phyloP scores from a whole-genome alignment of 805 yeast genomes.

The Yamadazyma endophytica region DNA sequence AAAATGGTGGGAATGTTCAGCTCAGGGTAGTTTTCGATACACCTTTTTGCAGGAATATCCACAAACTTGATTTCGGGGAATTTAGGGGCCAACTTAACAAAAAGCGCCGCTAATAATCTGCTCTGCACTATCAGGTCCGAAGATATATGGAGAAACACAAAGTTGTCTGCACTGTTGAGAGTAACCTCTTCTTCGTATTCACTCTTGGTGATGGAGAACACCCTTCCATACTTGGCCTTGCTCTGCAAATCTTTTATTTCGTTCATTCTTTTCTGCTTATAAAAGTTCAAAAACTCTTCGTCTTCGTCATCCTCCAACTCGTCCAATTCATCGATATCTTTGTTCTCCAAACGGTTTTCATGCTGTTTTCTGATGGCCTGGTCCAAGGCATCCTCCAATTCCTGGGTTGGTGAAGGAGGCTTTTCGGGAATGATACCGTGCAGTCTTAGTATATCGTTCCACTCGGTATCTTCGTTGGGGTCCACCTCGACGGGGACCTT shows the following conservation, averaged over 20 bases:
- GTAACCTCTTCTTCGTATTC: constrained; percentile 88
- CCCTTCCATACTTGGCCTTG: constrained; percentile 65
- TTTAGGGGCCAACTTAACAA: constrained; percentile 55
- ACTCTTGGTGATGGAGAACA: constrained; percentile 75
- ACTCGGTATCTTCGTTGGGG: constrained; percentile 95
- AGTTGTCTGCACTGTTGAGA: constrained; percentile 61
- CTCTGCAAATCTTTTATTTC: constrained; percentile 62
- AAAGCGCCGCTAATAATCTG: constrained; percentile 60
- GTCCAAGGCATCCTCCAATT: constrained; percentile 81
- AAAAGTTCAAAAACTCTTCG: constrained; percentile 78
- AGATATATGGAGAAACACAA: constrained; percentile 76
- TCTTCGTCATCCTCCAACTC: constrained; percentile 90
- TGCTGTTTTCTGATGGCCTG: constrained; percentile 78
- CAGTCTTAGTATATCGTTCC: constrained; percentile 92
- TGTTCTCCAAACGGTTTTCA: constrained; percentile 74
- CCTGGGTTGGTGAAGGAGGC: constrained; percentile 83
- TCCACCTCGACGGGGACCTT: constrained; percentile 83
- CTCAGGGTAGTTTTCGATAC: constrained; percentile 90
- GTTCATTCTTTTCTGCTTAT: constrained; percentile 72
- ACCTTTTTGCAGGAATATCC: constrained; percentile 86
- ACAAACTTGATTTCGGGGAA: constrained; percentile 85
- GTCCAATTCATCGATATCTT: constrained; percentile 76
- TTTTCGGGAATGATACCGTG: constrained; percentile 92
- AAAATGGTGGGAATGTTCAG: constrained; percentile 86
- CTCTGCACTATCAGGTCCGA: constrained; percentile 68